Percentiles rank a stretch among this genome's conserved stretches.
Evolutionary conservation across 257 asterid species (phyloP).

Genomic region (Solanum chilense): DNA sequence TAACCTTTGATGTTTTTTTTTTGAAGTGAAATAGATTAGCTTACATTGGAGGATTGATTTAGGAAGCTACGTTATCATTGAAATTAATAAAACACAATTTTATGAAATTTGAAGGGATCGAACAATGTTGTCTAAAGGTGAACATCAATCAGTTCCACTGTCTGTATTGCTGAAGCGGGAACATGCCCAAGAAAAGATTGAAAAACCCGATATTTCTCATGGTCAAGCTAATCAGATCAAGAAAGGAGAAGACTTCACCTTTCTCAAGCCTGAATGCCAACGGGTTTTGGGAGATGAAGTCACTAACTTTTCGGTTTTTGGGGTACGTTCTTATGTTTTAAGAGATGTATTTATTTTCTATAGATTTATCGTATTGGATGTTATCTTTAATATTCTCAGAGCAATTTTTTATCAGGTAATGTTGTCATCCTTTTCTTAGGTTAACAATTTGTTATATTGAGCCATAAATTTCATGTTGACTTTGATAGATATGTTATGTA

Average conservation of each 20-base stretch:
- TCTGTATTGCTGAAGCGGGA: constrained; percentile 66
- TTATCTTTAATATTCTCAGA: background rate
- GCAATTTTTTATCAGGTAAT: background rate
- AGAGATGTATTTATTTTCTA: background rate
- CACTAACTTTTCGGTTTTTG: constrained; percentile 56
- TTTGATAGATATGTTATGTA: background rate
- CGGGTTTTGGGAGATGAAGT: constrained; percentile 63
- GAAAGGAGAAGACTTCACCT: constrained; percentile 71
- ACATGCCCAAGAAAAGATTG: constrained; percentile 61
- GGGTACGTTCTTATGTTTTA: constrained; percentile 24
- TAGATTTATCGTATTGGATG: background rate
- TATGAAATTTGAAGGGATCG: background rate
- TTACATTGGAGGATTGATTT: constrained; percentile 7
- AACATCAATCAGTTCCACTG: constrained; percentile 58
- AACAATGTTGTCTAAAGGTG: constrained; percentile 55
- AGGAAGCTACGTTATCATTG: background rate
- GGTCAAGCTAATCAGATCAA: constrained; percentile 69
- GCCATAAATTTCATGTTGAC: background rate
- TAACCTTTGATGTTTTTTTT: constrained; percentile 11
- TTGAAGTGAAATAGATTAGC: constrained; percentile 13
- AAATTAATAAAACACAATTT: background rate
- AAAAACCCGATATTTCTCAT: constrained; percentile 47
- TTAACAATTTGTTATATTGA: background rate
- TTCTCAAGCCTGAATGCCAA: constrained; percentile 62
- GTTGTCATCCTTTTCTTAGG: background rate